Conservation (phyloP, 257 asterid genomes). For the Agastache rugosa region DNA sequence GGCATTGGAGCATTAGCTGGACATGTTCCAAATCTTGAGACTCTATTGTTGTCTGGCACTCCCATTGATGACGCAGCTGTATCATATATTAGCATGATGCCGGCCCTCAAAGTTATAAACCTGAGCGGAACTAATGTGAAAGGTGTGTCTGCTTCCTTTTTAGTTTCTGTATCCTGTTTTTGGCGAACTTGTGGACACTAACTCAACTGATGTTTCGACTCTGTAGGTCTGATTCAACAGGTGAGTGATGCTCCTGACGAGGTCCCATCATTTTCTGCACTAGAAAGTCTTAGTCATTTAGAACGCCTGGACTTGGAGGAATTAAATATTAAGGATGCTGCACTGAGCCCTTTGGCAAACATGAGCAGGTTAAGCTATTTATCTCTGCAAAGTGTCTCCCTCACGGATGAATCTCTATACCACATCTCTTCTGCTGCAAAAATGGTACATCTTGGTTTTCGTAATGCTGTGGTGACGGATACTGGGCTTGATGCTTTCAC, state of each 20-base stretch:
- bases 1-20: slow-evolving; percentile 78
- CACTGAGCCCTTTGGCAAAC: slow-evolving; percentile 60
- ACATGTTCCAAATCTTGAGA: slow-evolving; percentile 77
- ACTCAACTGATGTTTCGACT: slow-evolving; percentile 22
- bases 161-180: slow-evolving; percentile 14
- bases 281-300: slow-evolving; percentile 56
- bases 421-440: slow-evolving; percentile 48
- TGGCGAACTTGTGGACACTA: slow-evolving; percentile 10
- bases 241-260: slow-evolving; percentile 36
- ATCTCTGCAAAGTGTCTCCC: slow-evolving; percentile 58
- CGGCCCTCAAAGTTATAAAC: slow-evolving; percentile 62
- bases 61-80: slow-evolving; percentile 64
- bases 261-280: slow-evolving; percentile 57
- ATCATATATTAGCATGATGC: slow-evolving; percentile 70
- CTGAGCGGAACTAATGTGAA: slow-evolving; percentile 67
- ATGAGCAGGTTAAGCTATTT: slow-evolving; percentile 59
- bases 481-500: slow-evolving; percentile 57
- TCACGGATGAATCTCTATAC: slow-evolving; percentile 65
- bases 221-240: slow-evolving; percentile 55
- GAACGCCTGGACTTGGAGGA: slow-evolving; percentile 79
- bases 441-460: slow-evolving; percentile 58
- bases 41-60: slow-evolving; percentile 64
- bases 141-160: slow-evolving; percentile 50
- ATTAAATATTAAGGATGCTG: slow-evolving; percentile 53
- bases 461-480: slow-evolving; percentile 69